Evolutionary conservation across 2,329 filamentous ascomycete genomes (phyloP).

Genomic region (Blastomyces gilchristii): DNA sequence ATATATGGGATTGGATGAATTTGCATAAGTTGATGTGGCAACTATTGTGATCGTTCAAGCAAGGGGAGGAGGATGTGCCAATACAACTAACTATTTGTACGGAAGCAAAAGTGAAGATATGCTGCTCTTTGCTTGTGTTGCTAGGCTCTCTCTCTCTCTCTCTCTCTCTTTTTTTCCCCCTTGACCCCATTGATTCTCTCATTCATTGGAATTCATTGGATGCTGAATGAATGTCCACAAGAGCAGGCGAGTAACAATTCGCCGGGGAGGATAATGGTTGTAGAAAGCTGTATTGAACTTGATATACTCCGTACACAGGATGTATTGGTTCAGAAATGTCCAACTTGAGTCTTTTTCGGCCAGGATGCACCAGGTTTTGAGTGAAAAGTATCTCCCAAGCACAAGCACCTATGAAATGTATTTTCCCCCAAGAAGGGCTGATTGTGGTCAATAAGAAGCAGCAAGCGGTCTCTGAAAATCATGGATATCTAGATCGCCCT

Average conservation of each 20-base stretch:
- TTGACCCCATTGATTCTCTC: not conserved
- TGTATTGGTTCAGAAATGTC: too few relatives aligned
- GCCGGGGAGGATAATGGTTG: not conserved
- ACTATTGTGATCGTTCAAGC: constrained; percentile 3
- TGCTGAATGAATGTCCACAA: not conserved
- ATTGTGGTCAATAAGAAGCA: too few relatives aligned
- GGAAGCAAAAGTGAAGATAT: too few relatives aligned
- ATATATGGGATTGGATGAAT: too few relatives aligned
- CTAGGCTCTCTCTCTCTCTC: not conserved
- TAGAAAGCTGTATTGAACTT: not conserved
- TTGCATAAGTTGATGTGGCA: not conserved
- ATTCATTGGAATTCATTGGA: not conserved
- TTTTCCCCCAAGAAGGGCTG: too few relatives aligned
- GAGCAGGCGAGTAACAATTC: not conserved
- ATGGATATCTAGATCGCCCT: too few relatives aligned
- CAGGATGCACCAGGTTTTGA: too few relatives aligned
- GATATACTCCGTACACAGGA: too few relatives aligned
- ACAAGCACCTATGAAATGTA: too few relatives aligned
- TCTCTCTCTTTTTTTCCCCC: not conserved
- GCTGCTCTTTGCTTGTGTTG: not conserved
- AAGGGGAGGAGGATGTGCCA: not conserved
- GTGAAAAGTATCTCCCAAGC: too few relatives aligned
- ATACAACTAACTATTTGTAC: not conserved
- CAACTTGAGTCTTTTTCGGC: too few relatives aligned
- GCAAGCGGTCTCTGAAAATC: too few relatives aligned